Conservation (phyloP, 805 yeast species). For the Candida berthetii region DNA sequence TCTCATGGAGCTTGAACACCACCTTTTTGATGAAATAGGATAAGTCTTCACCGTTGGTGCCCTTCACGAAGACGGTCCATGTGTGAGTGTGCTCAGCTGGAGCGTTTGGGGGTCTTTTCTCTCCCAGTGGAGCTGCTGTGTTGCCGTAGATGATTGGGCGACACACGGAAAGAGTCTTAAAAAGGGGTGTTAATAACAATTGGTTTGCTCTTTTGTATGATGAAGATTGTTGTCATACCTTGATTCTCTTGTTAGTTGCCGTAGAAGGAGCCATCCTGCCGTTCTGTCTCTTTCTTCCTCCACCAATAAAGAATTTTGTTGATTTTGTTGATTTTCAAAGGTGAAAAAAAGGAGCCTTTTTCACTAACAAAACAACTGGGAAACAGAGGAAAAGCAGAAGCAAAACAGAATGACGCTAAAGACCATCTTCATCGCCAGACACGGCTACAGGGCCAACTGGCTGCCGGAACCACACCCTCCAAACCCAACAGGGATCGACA, state of each 20-base stretch:
- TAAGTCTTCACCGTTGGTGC: constrained; percentile 75
- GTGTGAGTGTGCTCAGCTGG: constrained; percentile 91
- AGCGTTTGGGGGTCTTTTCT: constrained; percentile 48
- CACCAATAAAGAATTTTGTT: too few species aligned
- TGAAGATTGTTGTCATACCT: too few species aligned
- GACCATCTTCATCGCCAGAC: constrained; percentile 70
- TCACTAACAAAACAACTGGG: too few species aligned
- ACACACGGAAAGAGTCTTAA: constrained; percentile 56
- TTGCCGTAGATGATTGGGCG: constrained; percentile 83
- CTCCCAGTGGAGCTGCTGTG: constrained; percentile 62
- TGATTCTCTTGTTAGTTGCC: too few species aligned
- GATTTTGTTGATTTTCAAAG: too few species aligned
- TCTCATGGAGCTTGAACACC: constrained; percentile 91
- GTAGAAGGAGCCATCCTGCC: too few species aligned
- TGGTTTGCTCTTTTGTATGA: too few species aligned
- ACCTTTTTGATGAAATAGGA: constrained; percentile 83
- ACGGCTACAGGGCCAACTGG: constrained; percentile 92
- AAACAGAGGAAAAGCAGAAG: too few species aligned
- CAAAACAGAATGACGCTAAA: constrained; percentile 36
- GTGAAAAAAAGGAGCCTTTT: too few species aligned
- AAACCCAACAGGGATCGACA: constrained; percentile 83
- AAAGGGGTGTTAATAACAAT: too few species aligned
- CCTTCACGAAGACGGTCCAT: constrained; percentile 90
- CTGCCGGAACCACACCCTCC: constrained; percentile 63
- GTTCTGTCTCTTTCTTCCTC: too few species aligned